Evolutionary conservation across 371 early-diverging fungal genomes (phyloP).

Genomic region (Zopfochytrium polystomum): DNA sequence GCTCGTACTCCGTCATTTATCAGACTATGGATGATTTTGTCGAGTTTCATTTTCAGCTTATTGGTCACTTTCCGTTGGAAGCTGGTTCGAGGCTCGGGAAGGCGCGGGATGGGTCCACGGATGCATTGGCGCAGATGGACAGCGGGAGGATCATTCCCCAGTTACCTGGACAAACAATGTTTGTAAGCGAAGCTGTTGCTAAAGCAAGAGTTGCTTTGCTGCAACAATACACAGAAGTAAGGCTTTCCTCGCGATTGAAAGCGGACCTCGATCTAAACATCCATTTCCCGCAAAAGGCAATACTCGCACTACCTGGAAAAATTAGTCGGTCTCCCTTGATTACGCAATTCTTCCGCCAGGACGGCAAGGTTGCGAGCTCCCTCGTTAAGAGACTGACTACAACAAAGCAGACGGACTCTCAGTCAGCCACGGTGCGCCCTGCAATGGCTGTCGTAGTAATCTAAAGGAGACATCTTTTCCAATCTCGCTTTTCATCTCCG

Average conservation of each 20-base stretch:
- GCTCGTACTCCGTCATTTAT: conserved; percentile 21
- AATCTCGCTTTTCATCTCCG: too few species aligned
- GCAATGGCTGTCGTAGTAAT: too few species aligned
- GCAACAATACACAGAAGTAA: conserved; percentile 45
- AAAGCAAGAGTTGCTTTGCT: conserved; percentile 32
- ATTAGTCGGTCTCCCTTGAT: conserved; percentile 46
- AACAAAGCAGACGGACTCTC: not conserved
- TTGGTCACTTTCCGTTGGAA: conserved; percentile 53
- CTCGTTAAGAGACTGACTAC: conserved; percentile 2
- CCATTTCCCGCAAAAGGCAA: conserved; percentile 19
- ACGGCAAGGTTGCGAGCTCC: conserved; percentile 35
- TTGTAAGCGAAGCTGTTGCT: conserved; percentile 49
- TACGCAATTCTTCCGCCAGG: conserved; percentile 42
- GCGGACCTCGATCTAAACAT: not conserved
- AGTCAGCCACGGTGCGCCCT: too few species aligned
- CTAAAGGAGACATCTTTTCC: too few species aligned
- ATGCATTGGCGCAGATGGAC: too few species aligned
- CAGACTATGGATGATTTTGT: conserved; percentile 51
- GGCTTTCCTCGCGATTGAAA: not conserved
- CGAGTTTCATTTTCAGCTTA: conserved; percentile 51
- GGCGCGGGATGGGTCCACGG: too few species aligned
- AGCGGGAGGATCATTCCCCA: conserved; percentile 48
- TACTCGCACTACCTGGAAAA: conserved; percentile 41
- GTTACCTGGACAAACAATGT: conserved; percentile 53
- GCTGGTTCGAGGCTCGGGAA: conserved; percentile 43